Base-by-base conservation (phyloP, 2,329 filamentous ascomycete species). In the Monilinia aucupariae region DNA sequence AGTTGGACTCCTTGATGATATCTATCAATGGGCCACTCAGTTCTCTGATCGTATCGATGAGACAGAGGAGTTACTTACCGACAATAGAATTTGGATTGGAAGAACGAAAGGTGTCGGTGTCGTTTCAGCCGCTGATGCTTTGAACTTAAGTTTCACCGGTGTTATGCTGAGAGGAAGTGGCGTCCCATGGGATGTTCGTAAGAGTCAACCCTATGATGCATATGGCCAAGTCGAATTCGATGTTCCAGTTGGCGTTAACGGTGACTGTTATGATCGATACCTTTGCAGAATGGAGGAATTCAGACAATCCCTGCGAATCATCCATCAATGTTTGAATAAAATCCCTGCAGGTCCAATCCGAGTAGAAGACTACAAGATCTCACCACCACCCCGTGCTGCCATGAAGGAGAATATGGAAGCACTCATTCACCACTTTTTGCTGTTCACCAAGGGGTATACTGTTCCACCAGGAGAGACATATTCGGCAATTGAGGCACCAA, bases 381-480 rank as follows among this genome's bases (percentile, higher is more conserved):
- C 91, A 3, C 94, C 94, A 27, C 94, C 94, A 66, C 96, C 94
- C n/a, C 88, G 94, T 74, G 83, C 91, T 51, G 94, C 94, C 74
- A 99, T 99, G 94, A 99, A 99, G 85, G 94, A 99, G 85, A 99
- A 99, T 82, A 99, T 99, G 96, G 94, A 99, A 81, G 92, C 94
- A 47, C 85, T 99, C 50, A 99, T 99, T 75, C 94, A 99, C 81
- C 94, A 99, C 82, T 99, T 99, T 84, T 80, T 99, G 69, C 87
- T 99, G 61, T 99, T 93, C 82, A 97, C 92, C 77, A 99, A 99
- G 85, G 94, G 94, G 64, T 99, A 99, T 78, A 85, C 91, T 51
- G 94, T 99, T 4, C 94, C 94, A 50, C 94, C 96, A 9, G 96
- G 94, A 67, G 94, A 99, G 82, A 99, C 94, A 7, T 99, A 99